Evolutionary conservation across 164 flowering plant genomes (phyloP).

Genomic region (Nymphaea thermarum): DNA sequence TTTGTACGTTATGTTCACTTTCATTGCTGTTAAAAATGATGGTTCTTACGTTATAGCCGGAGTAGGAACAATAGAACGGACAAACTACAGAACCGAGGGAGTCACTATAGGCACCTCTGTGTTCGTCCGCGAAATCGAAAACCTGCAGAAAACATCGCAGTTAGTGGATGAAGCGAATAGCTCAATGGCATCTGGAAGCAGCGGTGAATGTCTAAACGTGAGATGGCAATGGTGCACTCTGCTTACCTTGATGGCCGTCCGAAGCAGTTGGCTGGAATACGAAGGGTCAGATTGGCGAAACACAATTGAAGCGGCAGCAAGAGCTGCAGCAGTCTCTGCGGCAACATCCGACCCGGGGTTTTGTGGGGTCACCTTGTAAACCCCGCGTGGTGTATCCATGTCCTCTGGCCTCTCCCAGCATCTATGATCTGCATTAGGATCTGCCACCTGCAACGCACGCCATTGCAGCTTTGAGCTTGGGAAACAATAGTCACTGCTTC

Average conservation of each 20-base stretch:
- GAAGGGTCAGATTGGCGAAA: conserved; percentile 62
- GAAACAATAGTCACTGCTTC: neutral
- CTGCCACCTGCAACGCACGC: conserved; percentile 50
- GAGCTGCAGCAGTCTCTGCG: conserved; percentile 93
- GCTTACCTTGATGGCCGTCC: conserved; percentile 47
- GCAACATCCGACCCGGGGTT: conserved; percentile 95
- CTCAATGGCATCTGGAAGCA: neutral
- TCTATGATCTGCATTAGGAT: conserved; percentile 64
- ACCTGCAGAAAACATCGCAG: conserved; percentile 33
- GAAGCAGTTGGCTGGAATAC: conserved; percentile 52
- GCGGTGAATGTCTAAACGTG: neutral
- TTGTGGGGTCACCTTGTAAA: conserved; percentile 56
- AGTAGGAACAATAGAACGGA: conserved; percentile 95
- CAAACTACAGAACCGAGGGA: conserved; percentile 67
- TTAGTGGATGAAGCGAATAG: neutral
- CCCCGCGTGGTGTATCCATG: conserved; percentile 83
- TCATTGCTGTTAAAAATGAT: neutral
- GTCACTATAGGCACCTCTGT: conserved; percentile 84
- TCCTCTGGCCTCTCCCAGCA: conserved; percentile 99
- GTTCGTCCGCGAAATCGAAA: conserved; percentile 66
- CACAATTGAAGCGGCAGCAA: conserved; percentile 86
- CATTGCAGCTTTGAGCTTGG: neutral
- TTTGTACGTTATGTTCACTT: neutral
- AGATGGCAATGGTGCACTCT: neutral
- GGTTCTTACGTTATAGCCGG: conserved; percentile 70